Percentiles rank a stretch among this genome's conserved stretches.
Conservation (phyloP, 2,329 filamentous ascomycete species). For the Curvularia lunata region DNA sequence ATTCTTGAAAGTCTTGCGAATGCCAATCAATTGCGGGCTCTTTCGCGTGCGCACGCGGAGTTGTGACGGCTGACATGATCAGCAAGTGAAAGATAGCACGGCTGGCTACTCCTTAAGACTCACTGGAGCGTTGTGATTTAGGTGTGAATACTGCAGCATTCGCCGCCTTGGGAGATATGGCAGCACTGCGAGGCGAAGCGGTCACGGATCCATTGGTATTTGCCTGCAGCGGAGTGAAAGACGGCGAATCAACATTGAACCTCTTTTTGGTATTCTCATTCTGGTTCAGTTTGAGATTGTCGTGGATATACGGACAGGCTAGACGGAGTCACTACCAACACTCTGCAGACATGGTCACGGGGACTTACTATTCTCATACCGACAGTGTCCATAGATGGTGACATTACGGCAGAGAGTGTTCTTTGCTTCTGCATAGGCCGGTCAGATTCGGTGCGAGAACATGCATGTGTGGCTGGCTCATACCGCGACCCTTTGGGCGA, state of each 20-base stretch:
- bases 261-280: conserved; percentile 69
- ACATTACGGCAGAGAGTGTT: conserved; percentile 93
- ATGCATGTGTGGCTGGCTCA: conserved; percentile 20
- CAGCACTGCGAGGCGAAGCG: conserved; percentile 67
- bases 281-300: conserved; percentile 68
- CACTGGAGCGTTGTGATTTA: conserved; percentile 58
- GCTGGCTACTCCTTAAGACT: conserved; percentile 23
- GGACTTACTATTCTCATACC: conserved; percentile 77
- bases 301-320: conserved; percentile 84
- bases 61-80: conserved; percentile 47
- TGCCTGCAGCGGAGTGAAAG: conserved; percentile 77
- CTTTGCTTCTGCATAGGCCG: conserved; percentile 65
- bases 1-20: conserved; percentile 57
- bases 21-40: conserved; percentile 57
- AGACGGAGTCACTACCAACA: conserved; percentile 26
- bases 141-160: conserved; percentile 87
- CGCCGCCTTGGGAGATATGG: conserved; percentile 88
- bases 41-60: conserved; percentile 54
- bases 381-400: conserved; percentile 89
- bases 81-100: conserved; percentile 18
- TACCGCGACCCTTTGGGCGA: conserved; percentile 54
- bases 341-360: conserved; percentile 11
- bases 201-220: conserved; percentile 55
- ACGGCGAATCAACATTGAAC: conserved; percentile 93
- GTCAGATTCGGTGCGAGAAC: conserved; percentile 28